Percentiles rank a stretch among this genome's conserved stretches.
Conservation (phyloP, 2,329 filamentous ascomycete species). For the Talaromyces sp. region DNA sequence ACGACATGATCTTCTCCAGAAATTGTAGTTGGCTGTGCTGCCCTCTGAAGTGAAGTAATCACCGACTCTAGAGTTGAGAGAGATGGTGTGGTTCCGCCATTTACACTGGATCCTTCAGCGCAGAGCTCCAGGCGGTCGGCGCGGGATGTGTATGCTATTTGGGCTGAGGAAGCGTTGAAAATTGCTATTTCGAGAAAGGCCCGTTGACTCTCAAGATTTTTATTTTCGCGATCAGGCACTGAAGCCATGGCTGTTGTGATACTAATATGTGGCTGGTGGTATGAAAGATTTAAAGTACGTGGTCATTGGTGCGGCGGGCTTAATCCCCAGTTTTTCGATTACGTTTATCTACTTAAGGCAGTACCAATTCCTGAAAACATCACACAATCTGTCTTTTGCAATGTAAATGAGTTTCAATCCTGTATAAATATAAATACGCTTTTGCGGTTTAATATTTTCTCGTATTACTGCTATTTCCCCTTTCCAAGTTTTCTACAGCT, state of each 20-base stretch:
- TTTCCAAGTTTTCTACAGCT: too few species aligned
- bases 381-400: too few species aligned
- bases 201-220: not conserved
- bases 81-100: constrained; percentile 45
- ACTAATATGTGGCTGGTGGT: not conserved
- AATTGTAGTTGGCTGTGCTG: constrained; percentile 24
- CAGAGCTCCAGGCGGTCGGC: constrained; percentile 51
- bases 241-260: not conserved
- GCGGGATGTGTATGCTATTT: constrained; percentile 36
- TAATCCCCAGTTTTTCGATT: too few species aligned
- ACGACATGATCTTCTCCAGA: not conserved
- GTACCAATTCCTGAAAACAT: too few species aligned
- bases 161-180: constrained; percentile 46
- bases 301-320: too few species aligned
- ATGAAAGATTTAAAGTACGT: not conserved
- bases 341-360: too few species aligned
- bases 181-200: constrained; percentile 45
- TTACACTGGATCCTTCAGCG: constrained; percentile 41
- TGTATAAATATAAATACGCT: too few species aligned
- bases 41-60: constrained; percentile 23
- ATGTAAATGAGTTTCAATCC: too few species aligned
- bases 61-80: constrained; percentile 25
- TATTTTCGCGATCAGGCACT: too few species aligned
- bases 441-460: too few species aligned
- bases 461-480: too few species aligned